Conservation (phyloP, 257 asterid species). For the Scutellaria galericulata region DNA sequence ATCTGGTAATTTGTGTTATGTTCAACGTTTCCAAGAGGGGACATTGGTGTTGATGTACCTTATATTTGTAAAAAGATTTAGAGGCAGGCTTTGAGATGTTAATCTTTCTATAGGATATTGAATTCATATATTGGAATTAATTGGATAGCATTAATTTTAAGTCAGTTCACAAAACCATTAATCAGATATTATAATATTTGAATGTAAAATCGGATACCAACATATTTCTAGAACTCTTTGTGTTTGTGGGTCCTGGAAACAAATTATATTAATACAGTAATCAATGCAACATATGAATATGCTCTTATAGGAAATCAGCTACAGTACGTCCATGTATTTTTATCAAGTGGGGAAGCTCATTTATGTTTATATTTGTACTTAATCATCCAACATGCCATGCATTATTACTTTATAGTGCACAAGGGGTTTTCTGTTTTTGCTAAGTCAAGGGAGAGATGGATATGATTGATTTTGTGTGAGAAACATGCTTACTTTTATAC, state of each 20-base stretch:
- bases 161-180: background rate
- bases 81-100: slow-evolving; percentile 20
- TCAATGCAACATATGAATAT: slow-evolving; percentile 2
- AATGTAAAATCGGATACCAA: background rate
- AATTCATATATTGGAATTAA: slow-evolving; percentile 5
- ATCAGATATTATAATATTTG: background rate
- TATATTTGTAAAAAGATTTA: slow-evolving; percentile 22
- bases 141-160: slow-evolving; percentile 19
- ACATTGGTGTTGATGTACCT: slow-evolving; percentile 14
- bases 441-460: slow-evolving; percentile 20
- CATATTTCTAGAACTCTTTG: background rate
- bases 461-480: slow-evolving; percentile 17
- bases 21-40: slow-evolving; percentile 24
- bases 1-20: slow-evolving; percentile 20
- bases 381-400: background rate
- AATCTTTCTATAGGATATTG: slow-evolving; percentile 4
- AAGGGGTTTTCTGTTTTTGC: background rate
- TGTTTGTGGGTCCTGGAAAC: slow-evolving; percentile 24
- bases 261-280: background rate
- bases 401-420: background rate
- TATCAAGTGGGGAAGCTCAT: slow-evolving; percentile 9
- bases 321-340: slow-evolving; percentile 12
- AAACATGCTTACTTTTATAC: background rate
- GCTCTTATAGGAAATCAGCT: slow-evolving; percentile 21
- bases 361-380: slow-evolving; percentile 10